These are phyloP conservation scores for Phytophthora pisi DNA, from an alignment of 352 stramenopile genomes.

Conservation along the genomic window DNA sequence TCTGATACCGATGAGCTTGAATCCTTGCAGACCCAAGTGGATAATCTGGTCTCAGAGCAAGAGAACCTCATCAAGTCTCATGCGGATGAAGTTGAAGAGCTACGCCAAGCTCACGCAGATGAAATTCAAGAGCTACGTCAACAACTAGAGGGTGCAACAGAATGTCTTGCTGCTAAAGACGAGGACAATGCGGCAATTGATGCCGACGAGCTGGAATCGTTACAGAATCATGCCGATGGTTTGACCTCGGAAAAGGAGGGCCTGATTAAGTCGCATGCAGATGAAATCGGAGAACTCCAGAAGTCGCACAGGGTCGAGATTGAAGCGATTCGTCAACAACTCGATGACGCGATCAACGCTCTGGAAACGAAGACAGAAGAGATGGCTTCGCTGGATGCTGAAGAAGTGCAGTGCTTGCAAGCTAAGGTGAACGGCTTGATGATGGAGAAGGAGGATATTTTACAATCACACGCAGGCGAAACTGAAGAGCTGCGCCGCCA, in stretches of 20 bases:
- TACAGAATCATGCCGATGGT: slow-evolving; percentile 23
- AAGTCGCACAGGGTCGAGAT: slow-evolving; percentile 6
- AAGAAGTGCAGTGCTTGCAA: not conserved
- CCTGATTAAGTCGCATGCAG: slow-evolving; percentile 9
- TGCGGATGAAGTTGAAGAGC: too few species aligned
- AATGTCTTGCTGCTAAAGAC: too few species aligned
- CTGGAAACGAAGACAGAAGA: slow-evolving; percentile 14
- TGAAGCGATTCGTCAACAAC: slow-evolving; percentile 24
- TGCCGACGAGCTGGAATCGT: slow-evolving; percentile 16
- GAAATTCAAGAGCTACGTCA: too few species aligned
- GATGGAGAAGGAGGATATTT: too few species aligned
- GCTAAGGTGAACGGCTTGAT: too few species aligned
- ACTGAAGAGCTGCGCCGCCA: slow-evolving; percentile 25
- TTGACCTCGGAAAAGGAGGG: slow-evolving; percentile 15
- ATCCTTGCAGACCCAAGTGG: not conserved
- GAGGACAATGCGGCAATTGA: not conserved
- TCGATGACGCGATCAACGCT: slow-evolving; percentile 22
- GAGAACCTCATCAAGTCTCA: too few species aligned
- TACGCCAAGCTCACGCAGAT: too few species aligned
- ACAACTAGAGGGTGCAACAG: too few species aligned
- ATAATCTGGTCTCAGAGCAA: not conserved
- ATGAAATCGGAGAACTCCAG: slow-evolving; percentile 28
- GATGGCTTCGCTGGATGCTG: slow-evolving; percentile 17
- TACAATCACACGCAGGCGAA: not conserved
- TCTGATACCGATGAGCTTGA: not conserved